phyloP scores from a whole-genome alignment of 495 filamentous ascomycete species.

The Penicillium bovifimosum region DNA sequence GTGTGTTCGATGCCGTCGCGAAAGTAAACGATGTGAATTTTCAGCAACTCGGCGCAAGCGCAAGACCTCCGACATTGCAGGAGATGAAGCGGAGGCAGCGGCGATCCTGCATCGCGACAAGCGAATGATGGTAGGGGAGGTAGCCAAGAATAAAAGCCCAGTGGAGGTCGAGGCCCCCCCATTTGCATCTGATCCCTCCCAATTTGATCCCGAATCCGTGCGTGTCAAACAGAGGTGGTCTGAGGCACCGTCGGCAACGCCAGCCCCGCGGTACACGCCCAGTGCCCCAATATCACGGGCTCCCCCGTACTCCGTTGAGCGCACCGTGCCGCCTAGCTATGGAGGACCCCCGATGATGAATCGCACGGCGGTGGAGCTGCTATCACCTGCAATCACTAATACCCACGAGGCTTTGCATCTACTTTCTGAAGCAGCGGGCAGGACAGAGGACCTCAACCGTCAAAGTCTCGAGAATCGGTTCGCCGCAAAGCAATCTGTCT shows the following conservation, averaged over 20 bases:
- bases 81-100: slow-evolving; percentile 38
- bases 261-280: slow-evolving; percentile 23
- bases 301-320: slow-evolving; percentile 27
- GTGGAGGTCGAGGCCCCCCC: slow-evolving; percentile 25
- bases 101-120: slow-evolving; percentile 48
- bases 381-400: slow-evolving; percentile 54
- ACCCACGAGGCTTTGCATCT: slow-evolving; percentile 56
- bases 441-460: slow-evolving; percentile 45
- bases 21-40: slow-evolving; percentile 94
- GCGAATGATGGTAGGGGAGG: slow-evolving; percentile 44
- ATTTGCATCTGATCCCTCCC: slow-evolving; percentile 23
- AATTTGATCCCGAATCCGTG: slow-evolving; percentile 25
- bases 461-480: slow-evolving; percentile 37
- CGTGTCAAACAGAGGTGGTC: slow-evolving; percentile 32
- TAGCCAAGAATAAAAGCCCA: slow-evolving; percentile 25
- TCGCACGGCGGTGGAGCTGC: slow-evolving; percentile 48
- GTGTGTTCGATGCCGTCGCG: slow-evolving; percentile 86
- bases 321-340: slow-evolving; percentile 22
- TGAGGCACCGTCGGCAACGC: slow-evolving; percentile 18
- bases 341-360: slow-evolving; percentile 48
- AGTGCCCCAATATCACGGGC: slow-evolving; percentile 23
- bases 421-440: slow-evolving; percentile 53
- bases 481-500: slow-evolving; percentile 36
- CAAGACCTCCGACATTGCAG: slow-evolving; percentile 60
- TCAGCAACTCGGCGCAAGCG: slow-evolving; percentile 92